phyloP scores from a whole-genome alignment of 1,139 yeast genomes.

The Sugiyamaella grinbergsii region DNA sequence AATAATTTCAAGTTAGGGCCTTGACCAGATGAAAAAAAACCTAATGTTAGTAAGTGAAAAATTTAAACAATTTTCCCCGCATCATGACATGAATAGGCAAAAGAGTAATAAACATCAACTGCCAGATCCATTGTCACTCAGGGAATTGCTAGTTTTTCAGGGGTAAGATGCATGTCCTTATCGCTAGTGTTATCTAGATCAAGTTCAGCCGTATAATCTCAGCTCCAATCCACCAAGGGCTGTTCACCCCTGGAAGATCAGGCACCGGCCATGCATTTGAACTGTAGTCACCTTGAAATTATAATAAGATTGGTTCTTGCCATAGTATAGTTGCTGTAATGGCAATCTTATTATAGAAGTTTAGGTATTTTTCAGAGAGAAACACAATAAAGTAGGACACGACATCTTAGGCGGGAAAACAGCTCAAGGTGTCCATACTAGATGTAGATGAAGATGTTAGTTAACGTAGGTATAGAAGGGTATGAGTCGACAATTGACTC shows the following conservation, averaged over 20 bases:
- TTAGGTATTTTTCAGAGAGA: not conserved
- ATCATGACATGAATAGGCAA: not conserved
- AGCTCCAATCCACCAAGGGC: slow-evolving; percentile 29
- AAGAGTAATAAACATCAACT: not conserved
- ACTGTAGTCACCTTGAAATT: slow-evolving; percentile 15
- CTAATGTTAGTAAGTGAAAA: slow-evolving; percentile 15
- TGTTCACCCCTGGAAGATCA: slow-evolving; percentile 13
- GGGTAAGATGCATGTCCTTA: slow-evolving; percentile 37
- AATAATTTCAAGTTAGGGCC: too few species aligned
- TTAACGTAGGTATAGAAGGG: not conserved
- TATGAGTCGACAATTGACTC: not conserved
- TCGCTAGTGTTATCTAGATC: slow-evolving; percentile 42
- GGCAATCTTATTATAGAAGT: not conserved
- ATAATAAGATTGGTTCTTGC: not conserved
- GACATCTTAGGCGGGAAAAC: slow-evolving; percentile 5
- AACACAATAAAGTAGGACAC: slow-evolving; percentile 12
- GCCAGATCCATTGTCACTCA: not conserved
- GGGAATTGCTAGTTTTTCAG: slow-evolving; percentile 6
- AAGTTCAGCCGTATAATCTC: slow-evolving; percentile 44
- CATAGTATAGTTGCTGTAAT: not conserved
- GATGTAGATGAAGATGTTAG: not conserved
- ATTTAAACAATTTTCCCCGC: not conserved
- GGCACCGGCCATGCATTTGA: slow-evolving; percentile 37
- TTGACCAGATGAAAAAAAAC: not conserved
- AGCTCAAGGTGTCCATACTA: slow-evolving; percentile 8